Conservation (phyloP, 1,139 yeast species). For the Nakaseomyces sp. region DNA sequence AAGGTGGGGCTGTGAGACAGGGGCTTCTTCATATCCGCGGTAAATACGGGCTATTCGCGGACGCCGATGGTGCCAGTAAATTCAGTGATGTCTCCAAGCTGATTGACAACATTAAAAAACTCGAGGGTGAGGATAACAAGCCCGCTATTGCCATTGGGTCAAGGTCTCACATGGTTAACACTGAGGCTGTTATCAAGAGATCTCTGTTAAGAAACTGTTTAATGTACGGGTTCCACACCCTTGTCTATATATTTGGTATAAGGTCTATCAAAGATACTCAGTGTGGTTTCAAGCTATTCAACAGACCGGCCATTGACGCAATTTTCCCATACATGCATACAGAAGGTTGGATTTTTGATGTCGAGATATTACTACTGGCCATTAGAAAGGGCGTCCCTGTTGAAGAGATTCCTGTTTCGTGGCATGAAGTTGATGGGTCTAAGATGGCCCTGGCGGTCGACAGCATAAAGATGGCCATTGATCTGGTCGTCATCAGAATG, state of each 20-base stretch:
- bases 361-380: conserved; percentile 78
- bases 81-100: conserved; percentile 62
- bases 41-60: conserved; percentile 72
- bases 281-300: conserved; percentile 92
- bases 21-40: conserved; percentile 79
- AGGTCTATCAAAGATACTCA: conserved; percentile 84
- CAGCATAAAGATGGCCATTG: conserved; percentile 91
- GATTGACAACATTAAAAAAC: conserved; percentile 36
- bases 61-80: conserved; percentile 93
- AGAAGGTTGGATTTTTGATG: conserved; percentile 97
- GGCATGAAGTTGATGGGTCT: conserved; percentile 97
- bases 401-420: conserved; percentile 74
- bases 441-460: conserved; percentile 89
- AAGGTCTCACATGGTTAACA: conserved; percentile 91
- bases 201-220: conserved; percentile 79
- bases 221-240: conserved; percentile 85
- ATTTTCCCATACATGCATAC: conserved; percentile 92
- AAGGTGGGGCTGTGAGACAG: conserved; percentile 97
- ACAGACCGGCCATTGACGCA: conserved; percentile 49
- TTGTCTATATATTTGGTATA: conserved; percentile 84
- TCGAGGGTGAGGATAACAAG: conserved; percentile 16
- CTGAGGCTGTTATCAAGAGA: conserved; percentile 92
- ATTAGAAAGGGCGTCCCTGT: conserved; percentile 58
- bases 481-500: conserved; percentile 78
- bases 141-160: conserved; percentile 81